These are phyloP conservation scores for Dioscorea alata DNA, from an alignment of 106 monocot genomes.

Conservation along the genomic window DNA sequence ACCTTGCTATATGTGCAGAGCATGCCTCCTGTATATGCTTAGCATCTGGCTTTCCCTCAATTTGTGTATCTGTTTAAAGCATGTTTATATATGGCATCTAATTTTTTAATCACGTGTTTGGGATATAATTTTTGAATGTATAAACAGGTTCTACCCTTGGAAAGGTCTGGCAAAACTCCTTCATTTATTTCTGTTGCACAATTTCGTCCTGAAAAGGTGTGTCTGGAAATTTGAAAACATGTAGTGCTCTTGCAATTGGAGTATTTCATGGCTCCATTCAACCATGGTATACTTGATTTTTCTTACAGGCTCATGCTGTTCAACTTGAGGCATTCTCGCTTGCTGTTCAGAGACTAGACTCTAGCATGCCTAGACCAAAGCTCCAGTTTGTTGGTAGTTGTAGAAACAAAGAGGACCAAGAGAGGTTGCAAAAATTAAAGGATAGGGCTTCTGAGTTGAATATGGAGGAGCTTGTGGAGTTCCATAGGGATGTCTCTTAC, in stretches of 20 bases:
- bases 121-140: background rate
- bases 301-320: constrained; percentile 65
- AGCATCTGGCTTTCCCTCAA: no score
- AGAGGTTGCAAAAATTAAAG: constrained; percentile 66
- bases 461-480: constrained; percentile 73
- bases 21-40: no score
- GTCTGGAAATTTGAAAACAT: background rate
- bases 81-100: no score
- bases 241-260: background rate
- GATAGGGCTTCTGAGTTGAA: constrained; percentile 49
- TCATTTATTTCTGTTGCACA: constrained; percentile 80
- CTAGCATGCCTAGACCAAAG: constrained; percentile 50
- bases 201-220: constrained; percentile 96
- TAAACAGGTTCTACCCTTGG: constrained; percentile 67
- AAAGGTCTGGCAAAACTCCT: constrained; percentile 42
- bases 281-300: background rate
- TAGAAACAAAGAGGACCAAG: constrained; percentile 67
- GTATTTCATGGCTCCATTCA: background rate
- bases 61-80: no score
- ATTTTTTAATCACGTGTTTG: no score
- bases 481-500: constrained; percentile 73
- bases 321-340: constrained; percentile 83
- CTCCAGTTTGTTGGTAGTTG: constrained; percentile 96
- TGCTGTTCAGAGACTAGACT: constrained; percentile 52
- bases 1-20: no score